Evolutionary conservation across 768 basidiomycete genomes (phyloP), one percentile per base, ranked within the genome.

Genomic region (Boletus rubroflammeus): DNA sequence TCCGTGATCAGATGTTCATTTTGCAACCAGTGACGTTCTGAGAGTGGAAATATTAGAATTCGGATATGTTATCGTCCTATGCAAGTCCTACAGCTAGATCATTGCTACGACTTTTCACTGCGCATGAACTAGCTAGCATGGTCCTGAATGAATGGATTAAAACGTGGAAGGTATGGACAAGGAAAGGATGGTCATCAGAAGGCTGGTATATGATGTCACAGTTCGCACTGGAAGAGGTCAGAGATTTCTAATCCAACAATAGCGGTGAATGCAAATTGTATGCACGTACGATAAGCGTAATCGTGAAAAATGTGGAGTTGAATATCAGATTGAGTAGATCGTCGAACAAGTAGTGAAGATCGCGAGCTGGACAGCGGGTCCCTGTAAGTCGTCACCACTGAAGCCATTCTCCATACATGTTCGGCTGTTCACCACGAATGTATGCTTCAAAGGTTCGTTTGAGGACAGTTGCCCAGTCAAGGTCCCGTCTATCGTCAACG

Each of bases 401-500:
- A 49, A 84, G 65, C 80, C 79, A 82, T 68, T 98, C 94, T 31
- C 94, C 95, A 64, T 98, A 97, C 90, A 95, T 90, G 69, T 95
- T 98, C 10, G 96, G 93, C 57, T 79, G 74, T 73, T 99, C 96
- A 15, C 88, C 91, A 40, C 96, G 84, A 57, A 99, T 68, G 71
- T 90, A 98, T 21, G 86, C 80, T 73, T 99, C 97, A 66, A 97
- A 98, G 40, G 92, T 93, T 67, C 97, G 80, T 75, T 98, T 99
- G 62, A 98, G 71, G 21, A 98, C 94, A 13, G 93, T 90, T 25
- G 89, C 82, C 97, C 97, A 99, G 62, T 87, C 82, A 51, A 95
- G 76, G 64, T 96, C 94, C 39, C 85, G 81, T 66, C 82, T 81
- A 71, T 94, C 91, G 55, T 85, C 81, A 17, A 74, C 75, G 3